Conservation (phyloP, 345 rosid species). For the Lepidium sativum region DNA sequence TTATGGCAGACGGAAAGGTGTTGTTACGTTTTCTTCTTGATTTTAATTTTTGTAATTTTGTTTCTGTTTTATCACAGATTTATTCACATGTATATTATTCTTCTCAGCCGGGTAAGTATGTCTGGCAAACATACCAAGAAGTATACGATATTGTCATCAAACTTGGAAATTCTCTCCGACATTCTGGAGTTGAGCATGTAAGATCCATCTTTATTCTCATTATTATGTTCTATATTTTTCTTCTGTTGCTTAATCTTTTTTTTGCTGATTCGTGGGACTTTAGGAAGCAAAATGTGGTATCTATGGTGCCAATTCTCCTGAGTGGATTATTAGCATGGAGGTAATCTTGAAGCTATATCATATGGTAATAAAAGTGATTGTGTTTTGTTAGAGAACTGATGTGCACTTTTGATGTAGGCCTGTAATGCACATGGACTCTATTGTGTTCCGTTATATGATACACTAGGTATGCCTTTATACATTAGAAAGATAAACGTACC, state of each 20-base stretch:
- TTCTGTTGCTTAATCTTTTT: background rate
- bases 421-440: slow-evolving; percentile 82
- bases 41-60: background rate
- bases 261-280: slow-evolving; percentile 3
- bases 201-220: background rate
- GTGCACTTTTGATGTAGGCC: slow-evolving; percentile 55
- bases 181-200: slow-evolving; percentile 67
- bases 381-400: slow-evolving; percentile 1
- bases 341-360: slow-evolving; percentile 13
- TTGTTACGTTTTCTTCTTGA: background rate
- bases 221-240: background rate
- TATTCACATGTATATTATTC: background rate
- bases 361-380: background rate
- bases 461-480: slow-evolving; percentile 45
- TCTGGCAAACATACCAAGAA: slow-evolving; percentile 67
- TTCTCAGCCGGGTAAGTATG: slow-evolving; percentile 59
- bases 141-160: slow-evolving; percentile 62
- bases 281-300: slow-evolving; percentile 82
- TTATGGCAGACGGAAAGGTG: slow-evolving; percentile 58
- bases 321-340: slow-evolving; percentile 95
- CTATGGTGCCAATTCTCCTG: slow-evolving; percentile 67
- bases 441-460: slow-evolving; percentile 85
- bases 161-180: slow-evolving; percentile 56
- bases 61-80: too few species aligned
- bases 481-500: background rate